phyloP scores from a whole-genome alignment of 148 eudicot species.

The Spergularia bocconei region DNA sequence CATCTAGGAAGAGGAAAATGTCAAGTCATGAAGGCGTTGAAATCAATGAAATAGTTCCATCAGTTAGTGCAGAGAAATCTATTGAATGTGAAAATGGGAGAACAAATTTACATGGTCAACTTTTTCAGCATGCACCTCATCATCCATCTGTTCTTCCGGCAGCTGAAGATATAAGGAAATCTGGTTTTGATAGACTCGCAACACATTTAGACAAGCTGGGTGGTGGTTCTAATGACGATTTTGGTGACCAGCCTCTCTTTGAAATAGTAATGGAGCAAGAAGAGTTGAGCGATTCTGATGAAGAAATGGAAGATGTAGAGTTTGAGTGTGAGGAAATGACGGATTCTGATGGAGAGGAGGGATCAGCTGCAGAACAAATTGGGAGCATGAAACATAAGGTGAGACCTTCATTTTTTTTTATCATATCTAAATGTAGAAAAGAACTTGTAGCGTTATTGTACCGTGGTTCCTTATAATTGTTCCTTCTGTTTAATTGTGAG shows the following conservation, averaged over 20 bases:
- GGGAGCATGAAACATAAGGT: constrained; percentile 52
- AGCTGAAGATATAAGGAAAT: constrained; percentile 22
- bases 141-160: constrained; percentile 22
- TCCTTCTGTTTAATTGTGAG: constrained; percentile 17
- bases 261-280: constrained; percentile 98
- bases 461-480: constrained; percentile 10
- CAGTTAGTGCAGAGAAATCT: constrained; percentile 20
- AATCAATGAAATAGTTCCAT: constrained; percentile 15
- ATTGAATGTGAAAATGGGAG: constrained; percentile 24
- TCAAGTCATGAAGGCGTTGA: constrained; percentile 26
- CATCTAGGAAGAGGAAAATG: constrained; percentile 42
- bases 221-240: constrained; percentile 25
- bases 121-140: constrained; percentile 13
- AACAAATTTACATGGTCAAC: constrained; percentile 9
- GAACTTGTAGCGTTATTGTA: neutral
- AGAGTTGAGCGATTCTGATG: constrained; percentile 97
- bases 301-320: constrained; percentile 82
- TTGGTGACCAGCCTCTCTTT: constrained; percentile 42
- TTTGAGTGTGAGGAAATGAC: constrained; percentile 96
- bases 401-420: neutral
- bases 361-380: constrained; percentile 44
- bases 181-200: constrained; percentile 29
- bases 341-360: constrained; percentile 83
- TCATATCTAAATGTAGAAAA: neutral
- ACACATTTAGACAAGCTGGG: constrained; percentile 26